Base-by-base conservation (phyloP, 495 filamentous ascomycete species). In the Filosporella fistucella region DNA sequence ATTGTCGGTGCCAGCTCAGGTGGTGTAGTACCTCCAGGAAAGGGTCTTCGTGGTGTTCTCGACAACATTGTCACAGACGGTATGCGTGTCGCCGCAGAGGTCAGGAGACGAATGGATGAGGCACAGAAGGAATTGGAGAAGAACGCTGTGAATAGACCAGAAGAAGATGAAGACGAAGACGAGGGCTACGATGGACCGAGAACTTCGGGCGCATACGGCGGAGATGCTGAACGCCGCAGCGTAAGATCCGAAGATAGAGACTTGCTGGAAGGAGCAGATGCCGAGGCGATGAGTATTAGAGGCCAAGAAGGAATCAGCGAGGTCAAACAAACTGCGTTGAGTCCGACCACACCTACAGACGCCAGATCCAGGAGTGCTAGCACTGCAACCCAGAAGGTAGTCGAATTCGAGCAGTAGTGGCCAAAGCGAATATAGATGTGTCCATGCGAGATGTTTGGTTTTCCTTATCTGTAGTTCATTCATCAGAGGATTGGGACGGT, bases 11-110 rank as follows among this genome's bases (percentile, higher is more conserved):
- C 43, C 41, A 62, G 60, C 28, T 64, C 65, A 20, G 63, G 67
- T 23, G 66, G 65, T 23, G 63, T 64, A 9, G 61, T 57, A 22
- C 49, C 60, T 42, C 84, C 86, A 0, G 77, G 80, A 7, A 88
- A 89, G 46, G 89, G 93, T 10, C 74, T 98, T 8, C 76, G 93
- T 24, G 93, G 93, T 13, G 91, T 98, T 42, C 67, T 98, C 10
- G 93, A 98, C 64, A 95, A 95, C 56, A 96, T 98, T 50, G 93
- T 96, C 50, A 90, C 85, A 4, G 93, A 98, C 59, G 93, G 93
- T 22, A 95, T 96, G 79, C 80, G 90, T 28, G 91, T 97, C 40
- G 94, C 93, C 0, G 84, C 81, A 6, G 93, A 98, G 68, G 90
- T 97, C 26, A 76, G 84, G 54, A 77, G 91, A 49, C 70, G 90